phyloP scores from a whole-genome alignment of 2,329 filamentous ascomycete genomes.

The Ploettnerulaceae sp. region DNA sequence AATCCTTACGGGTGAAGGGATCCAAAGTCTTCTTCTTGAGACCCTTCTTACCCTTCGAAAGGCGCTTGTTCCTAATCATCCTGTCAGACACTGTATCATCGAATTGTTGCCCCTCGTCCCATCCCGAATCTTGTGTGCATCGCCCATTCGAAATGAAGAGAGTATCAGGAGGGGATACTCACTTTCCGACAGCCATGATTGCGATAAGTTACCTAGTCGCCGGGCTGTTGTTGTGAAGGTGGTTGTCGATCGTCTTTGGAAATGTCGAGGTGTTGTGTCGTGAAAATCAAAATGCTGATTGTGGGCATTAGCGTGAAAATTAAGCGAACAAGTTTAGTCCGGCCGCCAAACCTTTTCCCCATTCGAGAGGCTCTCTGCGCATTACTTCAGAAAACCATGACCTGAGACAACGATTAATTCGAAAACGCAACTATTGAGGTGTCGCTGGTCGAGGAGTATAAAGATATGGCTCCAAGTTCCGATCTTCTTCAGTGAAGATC shows the following conservation, averaged over 20 bases:
- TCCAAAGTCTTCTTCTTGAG: conserved; percentile 99
- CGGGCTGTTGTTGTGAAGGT: conserved; percentile 32
- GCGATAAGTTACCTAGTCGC: conserved; percentile 44
- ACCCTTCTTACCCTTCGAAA: conserved; percentile 99
- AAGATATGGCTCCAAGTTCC: no score
- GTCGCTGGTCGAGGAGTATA: no score
- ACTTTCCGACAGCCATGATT: conserved; percentile 83
- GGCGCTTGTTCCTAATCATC: conserved; percentile 89
- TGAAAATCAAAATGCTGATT: conserved; percentile 9
- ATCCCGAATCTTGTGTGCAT: conserved; percentile 3
- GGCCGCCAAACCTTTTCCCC: no score
- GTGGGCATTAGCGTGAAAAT: conserved; percentile 11
- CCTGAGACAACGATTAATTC: no score
- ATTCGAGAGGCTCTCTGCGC: no score
- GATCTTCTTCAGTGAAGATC: no score
- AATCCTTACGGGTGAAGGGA: conserved; percentile 98
- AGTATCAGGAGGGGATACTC: conserved; percentile 35
- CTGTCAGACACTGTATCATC: conserved; percentile 28
- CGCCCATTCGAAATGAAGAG: conserved; percentile 6
- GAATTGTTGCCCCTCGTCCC: conserved; percentile 22
- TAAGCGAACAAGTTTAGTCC: conserved; percentile 1
- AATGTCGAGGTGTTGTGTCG: conserved; percentile 9
- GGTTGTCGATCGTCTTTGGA: conserved; percentile 31
- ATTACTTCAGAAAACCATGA: no score
- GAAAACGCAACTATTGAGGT: no score